phyloP scores from a whole-genome alignment of 768 basidiomycete genomes.

The Lactarius vividus region DNA sequence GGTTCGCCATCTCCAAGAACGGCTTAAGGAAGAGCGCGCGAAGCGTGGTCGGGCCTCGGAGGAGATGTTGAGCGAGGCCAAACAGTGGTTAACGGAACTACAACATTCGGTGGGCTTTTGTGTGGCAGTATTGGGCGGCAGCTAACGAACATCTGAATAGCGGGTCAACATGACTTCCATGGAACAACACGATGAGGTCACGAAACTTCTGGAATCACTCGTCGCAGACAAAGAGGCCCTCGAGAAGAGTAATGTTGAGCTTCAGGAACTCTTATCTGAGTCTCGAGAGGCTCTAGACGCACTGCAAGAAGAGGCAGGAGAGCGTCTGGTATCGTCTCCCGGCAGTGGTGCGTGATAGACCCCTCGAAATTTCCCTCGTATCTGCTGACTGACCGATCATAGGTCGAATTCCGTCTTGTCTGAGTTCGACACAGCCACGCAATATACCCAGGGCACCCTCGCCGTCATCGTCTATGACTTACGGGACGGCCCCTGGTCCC shows the following conservation, averaged over 20 bases:
- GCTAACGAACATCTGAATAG: background rate
- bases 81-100: constrained; percentile 57
- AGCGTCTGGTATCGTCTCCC: constrained; percentile 44
- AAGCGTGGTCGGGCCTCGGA: constrained; percentile 66
- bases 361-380: constrained; percentile 18
- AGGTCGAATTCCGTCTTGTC: constrained; percentile 26
- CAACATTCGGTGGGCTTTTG: constrained; percentile 50
- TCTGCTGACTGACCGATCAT: constrained; percentile 3
- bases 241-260: constrained; percentile 77
- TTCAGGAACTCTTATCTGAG: constrained; percentile 70
- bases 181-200: constrained; percentile 56
- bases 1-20: constrained; percentile 59
- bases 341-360: constrained; percentile 29
- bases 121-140: background rate
- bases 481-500: constrained; percentile 23
- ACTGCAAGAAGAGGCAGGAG: constrained; percentile 73
- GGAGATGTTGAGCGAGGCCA: constrained; percentile 62
- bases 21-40: constrained; percentile 57
- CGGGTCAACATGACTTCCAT: constrained; percentile 42
- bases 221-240: constrained; percentile 82
- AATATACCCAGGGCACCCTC: background rate
- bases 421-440: background rate
- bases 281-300: constrained; percentile 71
- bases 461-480: constrained; percentile 7
- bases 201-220: constrained; percentile 73